Percentiles rank a stretch among this genome's conserved stretches.
Conservation (phyloP, 1,139 yeast genomes). For the Chernovozyma aurita region DNA sequence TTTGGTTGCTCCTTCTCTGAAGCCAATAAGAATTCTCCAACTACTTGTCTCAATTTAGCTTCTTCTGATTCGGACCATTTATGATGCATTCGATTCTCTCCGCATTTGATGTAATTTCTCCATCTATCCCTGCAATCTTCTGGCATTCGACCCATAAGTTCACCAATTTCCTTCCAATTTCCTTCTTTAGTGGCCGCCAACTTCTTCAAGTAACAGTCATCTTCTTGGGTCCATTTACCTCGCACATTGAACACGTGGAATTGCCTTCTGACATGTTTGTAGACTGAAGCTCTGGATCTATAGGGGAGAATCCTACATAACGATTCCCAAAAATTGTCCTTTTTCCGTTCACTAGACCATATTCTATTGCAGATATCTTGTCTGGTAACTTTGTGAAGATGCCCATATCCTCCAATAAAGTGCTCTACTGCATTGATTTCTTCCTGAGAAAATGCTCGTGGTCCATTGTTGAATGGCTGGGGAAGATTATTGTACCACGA, state of each 20-base stretch:
- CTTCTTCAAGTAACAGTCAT: constrained; percentile 62
- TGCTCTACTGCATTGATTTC: constrained; percentile 71
- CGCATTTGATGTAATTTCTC: constrained; percentile 93
- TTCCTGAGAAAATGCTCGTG: constrained; percentile 49
- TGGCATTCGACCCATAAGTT: constrained; percentile 83
- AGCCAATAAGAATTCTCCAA: constrained; percentile 34
- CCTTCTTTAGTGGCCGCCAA: constrained; percentile 67
- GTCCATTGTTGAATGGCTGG: constrained; percentile 28
- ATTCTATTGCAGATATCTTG: constrained; percentile 74
- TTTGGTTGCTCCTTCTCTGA: neutral
- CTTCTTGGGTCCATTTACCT: constrained; percentile 84
- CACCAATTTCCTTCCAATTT: constrained; percentile 83
- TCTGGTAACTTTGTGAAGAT: constrained; percentile 54
- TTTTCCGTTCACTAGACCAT: constrained; percentile 81
- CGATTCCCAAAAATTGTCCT: constrained; percentile 86
- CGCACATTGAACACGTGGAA: constrained; percentile 83
- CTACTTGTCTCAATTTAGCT: constrained; percentile 50
- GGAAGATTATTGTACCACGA: constrained; percentile 35
- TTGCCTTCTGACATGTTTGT: constrained; percentile 86
- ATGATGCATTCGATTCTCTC: constrained; percentile 63
- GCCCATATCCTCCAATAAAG: constrained; percentile 66
- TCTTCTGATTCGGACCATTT: constrained; percentile 83
- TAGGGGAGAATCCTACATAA: constrained; percentile 74
- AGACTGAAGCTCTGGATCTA: constrained; percentile 81
- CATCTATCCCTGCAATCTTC: constrained; percentile 96